phyloP scores from a whole-genome alignment of 495 filamentous ascomycete species.

The Hypoxylon lenormandii region DNA sequence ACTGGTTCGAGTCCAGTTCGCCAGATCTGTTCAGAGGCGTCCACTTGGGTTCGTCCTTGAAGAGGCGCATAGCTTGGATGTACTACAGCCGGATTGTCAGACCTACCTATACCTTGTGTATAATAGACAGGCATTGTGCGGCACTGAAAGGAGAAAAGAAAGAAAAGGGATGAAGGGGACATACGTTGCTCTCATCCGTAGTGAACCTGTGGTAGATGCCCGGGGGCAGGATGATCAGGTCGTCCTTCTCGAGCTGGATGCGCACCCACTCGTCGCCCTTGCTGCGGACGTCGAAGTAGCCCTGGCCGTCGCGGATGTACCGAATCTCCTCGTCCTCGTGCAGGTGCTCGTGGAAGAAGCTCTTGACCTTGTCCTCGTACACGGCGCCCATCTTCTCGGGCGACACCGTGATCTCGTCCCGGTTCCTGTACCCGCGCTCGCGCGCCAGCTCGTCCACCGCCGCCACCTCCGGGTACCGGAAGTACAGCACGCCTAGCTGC shows the following conservation, averaged over 20 bases:
- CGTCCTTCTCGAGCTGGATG: constrained; percentile 77
- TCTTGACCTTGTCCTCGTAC: constrained; percentile 91
- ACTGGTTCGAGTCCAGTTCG: constrained; percentile 81
- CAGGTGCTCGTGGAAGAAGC: constrained; percentile 93
- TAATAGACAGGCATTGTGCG: no score
- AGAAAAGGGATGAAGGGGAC: constrained; percentile 41
- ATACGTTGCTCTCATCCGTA: constrained; percentile 87
- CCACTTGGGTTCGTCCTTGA: constrained; percentile 99
- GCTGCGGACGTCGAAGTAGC: constrained; percentile 92
- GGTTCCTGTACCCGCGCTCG: constrained; percentile 88
- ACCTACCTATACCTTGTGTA: background rate
- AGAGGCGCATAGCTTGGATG: constrained; percentile 93
- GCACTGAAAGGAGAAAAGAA: background rate
- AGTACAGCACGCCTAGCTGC: constrained; percentile 82
- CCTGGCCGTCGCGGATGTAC: constrained; percentile 89
- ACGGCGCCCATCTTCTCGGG: constrained; percentile 84
- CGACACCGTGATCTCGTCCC: constrained; percentile 91
- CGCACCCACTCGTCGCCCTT: constrained; percentile 82
- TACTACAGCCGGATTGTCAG: constrained; percentile 68
- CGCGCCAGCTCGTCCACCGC: constrained; percentile 77
- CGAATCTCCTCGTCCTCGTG: constrained; percentile 99
- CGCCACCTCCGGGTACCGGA: constrained; percentile 70
- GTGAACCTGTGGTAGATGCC: constrained; percentile 98
- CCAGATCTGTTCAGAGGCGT: constrained; percentile 86
- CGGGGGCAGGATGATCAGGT: constrained; percentile 88